phyloP scores from a whole-genome alignment of 2,329 filamentous ascomycete species.

The Cladosporium sp. region DNA sequence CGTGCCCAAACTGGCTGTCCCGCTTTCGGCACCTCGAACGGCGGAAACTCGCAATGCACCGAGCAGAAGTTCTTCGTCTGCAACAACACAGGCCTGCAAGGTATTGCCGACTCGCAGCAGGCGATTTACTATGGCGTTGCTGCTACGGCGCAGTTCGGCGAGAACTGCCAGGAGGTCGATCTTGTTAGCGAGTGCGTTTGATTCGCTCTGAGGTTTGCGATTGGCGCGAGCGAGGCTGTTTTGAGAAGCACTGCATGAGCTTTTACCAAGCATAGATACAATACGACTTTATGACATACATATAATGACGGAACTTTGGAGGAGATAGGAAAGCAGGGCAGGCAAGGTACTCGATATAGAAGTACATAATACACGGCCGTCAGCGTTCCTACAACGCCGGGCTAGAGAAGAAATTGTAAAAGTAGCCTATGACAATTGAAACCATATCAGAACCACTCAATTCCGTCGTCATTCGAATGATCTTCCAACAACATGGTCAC shows the following conservation, averaged over 20 bases:
- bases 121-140: conserved; percentile 8
- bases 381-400: not conserved
- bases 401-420: not conserved
- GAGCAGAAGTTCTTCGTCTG: conserved; percentile 11
- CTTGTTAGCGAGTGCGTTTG: conserved; percentile 12
- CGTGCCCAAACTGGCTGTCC: conserved; percentile 11
- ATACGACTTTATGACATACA: not conserved
- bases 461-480: not conserved
- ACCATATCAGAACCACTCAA: not conserved
- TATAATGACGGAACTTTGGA: not conserved
- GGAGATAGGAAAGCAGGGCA: not conserved
- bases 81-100: conserved; percentile 2
- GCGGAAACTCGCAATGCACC: conserved; percentile 1
- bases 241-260: not conserved
- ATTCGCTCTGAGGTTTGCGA: not conserved
- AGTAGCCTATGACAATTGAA: not conserved
- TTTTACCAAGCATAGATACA: not conserved
- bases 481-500: conserved; percentile 1
- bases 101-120: conserved; percentile 7
- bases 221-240: not conserved
- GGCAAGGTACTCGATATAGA: not conserved
- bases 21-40: conserved; percentile 5
- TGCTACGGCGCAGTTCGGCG: conserved; percentile 1
- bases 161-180: conserved; percentile 8
- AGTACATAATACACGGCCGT: not conserved